A percentile compares a stretch with the other conserved stretches of the same genome.
These are phyloP conservation scores for Prunus kanzakura DNA, from an alignment of 306 rosid species.

Conservation along the genomic window DNA sequence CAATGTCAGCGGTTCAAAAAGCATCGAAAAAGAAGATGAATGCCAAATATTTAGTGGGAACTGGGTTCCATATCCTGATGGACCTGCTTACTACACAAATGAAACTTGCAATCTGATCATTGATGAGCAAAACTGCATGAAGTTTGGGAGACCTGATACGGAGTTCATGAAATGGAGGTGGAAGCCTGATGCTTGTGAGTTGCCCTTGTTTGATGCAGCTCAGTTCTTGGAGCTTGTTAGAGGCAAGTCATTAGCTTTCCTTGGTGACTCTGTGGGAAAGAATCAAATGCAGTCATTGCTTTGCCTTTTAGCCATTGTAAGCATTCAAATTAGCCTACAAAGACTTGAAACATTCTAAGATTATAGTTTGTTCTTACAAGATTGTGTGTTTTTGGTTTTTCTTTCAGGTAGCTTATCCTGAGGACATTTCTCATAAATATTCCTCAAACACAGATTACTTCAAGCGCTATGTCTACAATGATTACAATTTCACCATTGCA, in stretches of 20 bases:
- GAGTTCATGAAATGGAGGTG: conserved; percentile 81
- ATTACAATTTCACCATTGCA: conserved; percentile 68
- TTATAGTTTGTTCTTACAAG: background rate
- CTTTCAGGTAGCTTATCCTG: conserved; percentile 62
- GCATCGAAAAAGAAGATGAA: conserved; percentile 12
- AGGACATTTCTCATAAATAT: conserved; percentile 45
- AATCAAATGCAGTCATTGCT: conserved; percentile 82
- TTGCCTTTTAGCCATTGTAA: conserved; percentile 63
- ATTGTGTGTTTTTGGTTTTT: background rate
- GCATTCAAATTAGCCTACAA: background rate
- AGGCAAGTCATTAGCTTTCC: conserved; percentile 76
- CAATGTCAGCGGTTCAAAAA: conserved; percentile 12
- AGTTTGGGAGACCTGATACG: conserved; percentile 67
- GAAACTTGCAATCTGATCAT: conserved; percentile 54
- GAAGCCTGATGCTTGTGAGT: conserved; percentile 82
- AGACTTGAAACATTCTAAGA: background rate
- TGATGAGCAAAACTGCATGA: conserved; percentile 77
- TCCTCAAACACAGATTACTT: conserved; percentile 36
- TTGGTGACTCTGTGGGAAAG: conserved; percentile 84
- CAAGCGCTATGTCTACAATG: conserved; percentile 50
- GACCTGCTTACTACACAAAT: conserved; percentile 57
- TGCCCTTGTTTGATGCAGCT: conserved; percentile 64
- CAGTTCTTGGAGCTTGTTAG: conserved; percentile 61
- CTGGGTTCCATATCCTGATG: conserved; percentile 57
- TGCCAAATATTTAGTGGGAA: conserved; percentile 67